Evolutionary conservation across 2,329 filamentous ascomycete species (phyloP).

Genomic region (Colletotrichum scovillei): DNA sequence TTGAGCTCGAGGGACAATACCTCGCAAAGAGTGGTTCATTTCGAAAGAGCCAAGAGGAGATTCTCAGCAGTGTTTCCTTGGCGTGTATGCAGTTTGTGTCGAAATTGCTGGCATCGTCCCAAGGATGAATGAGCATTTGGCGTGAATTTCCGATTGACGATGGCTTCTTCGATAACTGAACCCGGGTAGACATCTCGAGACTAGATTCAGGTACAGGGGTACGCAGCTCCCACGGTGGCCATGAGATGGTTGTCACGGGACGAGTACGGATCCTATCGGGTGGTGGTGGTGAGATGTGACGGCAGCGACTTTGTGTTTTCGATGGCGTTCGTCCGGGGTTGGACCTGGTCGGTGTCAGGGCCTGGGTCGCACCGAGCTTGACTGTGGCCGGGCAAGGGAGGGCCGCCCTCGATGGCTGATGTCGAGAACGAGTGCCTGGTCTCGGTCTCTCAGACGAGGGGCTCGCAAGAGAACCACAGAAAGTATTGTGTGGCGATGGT

Average conservation of each 20-base stretch:
- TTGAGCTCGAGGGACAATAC: background rate
- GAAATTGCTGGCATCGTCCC: background rate
- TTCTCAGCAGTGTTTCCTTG: background rate
- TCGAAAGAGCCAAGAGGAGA: background rate
- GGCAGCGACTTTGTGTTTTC: conserved; percentile 14
- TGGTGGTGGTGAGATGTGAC: conserved; percentile 21
- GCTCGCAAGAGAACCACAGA: background rate
- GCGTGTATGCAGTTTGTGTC: background rate
- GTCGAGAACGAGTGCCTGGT: background rate
- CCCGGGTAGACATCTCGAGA: background rate
- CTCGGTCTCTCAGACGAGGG: background rate
- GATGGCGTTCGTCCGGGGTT: conserved; percentile 2
- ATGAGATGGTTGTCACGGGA: conserved; percentile 22
- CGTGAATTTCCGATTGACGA: background rate
- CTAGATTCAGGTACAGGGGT: conserved; percentile 16
- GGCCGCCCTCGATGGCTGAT: background rate
- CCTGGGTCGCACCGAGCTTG: background rate
- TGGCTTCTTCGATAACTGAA: background rate
- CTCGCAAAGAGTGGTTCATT: background rate
- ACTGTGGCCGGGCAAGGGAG: conserved; percentile 13
- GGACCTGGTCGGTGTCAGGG: conserved; percentile 2
- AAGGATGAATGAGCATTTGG: background rate
- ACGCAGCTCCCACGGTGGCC: conserved; percentile 7
- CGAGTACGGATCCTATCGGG: conserved; percentile 4
- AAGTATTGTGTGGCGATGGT: background rate